phyloP scores from a whole-genome alignment of 345 rosid genomes.

The Salix brachista region DNA sequence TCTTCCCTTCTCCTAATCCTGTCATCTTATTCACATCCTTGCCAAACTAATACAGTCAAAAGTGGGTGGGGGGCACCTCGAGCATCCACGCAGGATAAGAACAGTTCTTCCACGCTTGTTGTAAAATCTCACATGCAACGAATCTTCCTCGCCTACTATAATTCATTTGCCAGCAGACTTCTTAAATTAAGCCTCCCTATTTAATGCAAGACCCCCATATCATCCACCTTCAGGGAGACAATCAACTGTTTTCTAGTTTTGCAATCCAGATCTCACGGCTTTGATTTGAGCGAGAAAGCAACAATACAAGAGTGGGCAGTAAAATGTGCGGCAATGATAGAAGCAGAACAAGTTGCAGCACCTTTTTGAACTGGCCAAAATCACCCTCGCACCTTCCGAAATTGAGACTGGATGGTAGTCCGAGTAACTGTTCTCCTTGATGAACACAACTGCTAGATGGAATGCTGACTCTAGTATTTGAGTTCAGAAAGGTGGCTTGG shows the following conservation, averaged over 20 bases:
- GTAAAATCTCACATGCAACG: background rate
- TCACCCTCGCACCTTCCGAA: background rate
- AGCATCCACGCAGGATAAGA: background rate
- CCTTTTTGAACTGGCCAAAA: background rate
- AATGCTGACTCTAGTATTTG: conserved; percentile 29
- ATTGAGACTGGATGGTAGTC: background rate
- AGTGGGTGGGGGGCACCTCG: background rate
- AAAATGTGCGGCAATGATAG: background rate
- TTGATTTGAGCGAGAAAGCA: background rate
- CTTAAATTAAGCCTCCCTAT: background rate
- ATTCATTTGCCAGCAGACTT: background rate
- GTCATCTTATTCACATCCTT: background rate
- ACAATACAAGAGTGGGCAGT: background rate
- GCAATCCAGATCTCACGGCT: background rate
- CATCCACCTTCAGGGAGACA: background rate
- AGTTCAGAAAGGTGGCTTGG: conserved; percentile 49
- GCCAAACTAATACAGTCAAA: background rate
- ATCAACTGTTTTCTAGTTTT: background rate
- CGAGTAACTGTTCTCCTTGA: background rate
- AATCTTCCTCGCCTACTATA: background rate
- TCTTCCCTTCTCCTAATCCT: background rate
- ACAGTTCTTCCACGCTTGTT: background rate
- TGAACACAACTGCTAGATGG: background rate
- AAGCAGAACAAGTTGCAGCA: background rate
- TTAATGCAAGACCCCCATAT: background rate